phyloP scores from a whole-genome alignment of 169 alveolate genomes.

The Eimeria sp. region DNA sequence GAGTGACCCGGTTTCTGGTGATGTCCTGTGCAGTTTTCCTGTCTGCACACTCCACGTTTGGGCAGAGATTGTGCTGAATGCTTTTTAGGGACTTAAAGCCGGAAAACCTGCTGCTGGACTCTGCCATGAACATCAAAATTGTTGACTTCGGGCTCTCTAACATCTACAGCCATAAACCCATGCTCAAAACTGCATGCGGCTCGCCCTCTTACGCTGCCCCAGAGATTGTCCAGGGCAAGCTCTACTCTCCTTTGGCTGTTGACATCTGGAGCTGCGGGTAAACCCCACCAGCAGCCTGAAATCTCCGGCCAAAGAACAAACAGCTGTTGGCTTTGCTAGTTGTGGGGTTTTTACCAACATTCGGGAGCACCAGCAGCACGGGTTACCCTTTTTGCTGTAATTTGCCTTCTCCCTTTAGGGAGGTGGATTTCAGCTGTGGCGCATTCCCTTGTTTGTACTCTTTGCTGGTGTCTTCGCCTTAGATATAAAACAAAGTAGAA shows the following conservation, averaged over 20 bases:
- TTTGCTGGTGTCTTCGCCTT: too few species aligned
- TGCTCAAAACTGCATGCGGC: constrained; percentile 96
- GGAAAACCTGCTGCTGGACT: constrained; percentile 94
- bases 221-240: constrained; percentile 92
- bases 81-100: constrained; percentile 93
- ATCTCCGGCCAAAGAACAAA: neutral
- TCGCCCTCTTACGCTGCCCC: constrained; percentile 98
- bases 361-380: neutral
- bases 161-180: constrained; percentile 86
- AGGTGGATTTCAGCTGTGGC: too few species aligned
- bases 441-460: too few species aligned
- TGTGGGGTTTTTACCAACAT: neutral
- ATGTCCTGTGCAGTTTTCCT: too few species aligned
- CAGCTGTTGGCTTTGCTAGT: neutral
- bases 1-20: too few species aligned
- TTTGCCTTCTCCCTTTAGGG: too few species aligned
- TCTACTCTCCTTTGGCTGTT: constrained; percentile 68
- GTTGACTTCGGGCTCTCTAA: constrained; percentile 98
- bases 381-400: too few species aligned
- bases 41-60: too few species aligned
- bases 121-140: constrained; percentile 93
- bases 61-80: neutral
- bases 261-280: constrained; percentile 86
- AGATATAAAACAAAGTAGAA: too few species aligned
- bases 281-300: neutral